A percentile compares a stretch with the other conserved stretches of the same genome.
Evolutionary conservation across 1,284 basidiomycete genomes (phyloP).

Genomic region (Ceratobasidium sp.): DNA sequence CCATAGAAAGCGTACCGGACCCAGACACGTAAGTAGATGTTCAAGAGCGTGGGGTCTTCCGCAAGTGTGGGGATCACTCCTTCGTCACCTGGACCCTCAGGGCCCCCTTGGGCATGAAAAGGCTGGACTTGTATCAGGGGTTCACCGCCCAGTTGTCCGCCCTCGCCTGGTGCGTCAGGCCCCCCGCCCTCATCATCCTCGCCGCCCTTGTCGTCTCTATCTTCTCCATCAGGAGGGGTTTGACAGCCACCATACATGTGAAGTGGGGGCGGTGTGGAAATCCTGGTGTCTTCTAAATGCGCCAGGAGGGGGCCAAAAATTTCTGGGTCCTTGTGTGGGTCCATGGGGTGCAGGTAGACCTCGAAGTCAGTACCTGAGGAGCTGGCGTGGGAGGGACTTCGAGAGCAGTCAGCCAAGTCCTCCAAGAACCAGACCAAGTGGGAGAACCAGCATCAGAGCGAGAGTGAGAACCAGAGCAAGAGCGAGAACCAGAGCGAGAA

Average conservation of each 20-base stretch:
- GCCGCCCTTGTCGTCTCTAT: background rate
- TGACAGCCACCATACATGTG: background rate
- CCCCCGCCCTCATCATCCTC: background rate
- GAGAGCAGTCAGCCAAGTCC: background rate
- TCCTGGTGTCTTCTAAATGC: background rate
- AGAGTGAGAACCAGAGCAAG: background rate
- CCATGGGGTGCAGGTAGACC: background rate
- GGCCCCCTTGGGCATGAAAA: background rate
- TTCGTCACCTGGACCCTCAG: background rate
- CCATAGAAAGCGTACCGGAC: background rate
- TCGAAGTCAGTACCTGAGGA: background rate
- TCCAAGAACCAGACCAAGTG: background rate
- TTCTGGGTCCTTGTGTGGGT: background rate
- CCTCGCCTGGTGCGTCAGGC: background rate
- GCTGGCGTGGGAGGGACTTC: background rate
- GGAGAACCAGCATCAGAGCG: background rate
- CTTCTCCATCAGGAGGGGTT: too few relatives aligned
- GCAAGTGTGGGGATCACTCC: background rate
- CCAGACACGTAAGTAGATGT: slow-evolving; percentile 7
- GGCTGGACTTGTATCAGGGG: background rate
- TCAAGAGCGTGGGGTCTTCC: background rate
- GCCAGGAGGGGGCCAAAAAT: background rate
- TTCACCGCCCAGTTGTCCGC: background rate
- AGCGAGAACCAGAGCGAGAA: background rate
- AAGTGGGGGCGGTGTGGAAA: background rate